Evolutionary conservation across 2,329 filamentous ascomycete genomes (phyloP), one percentile per base, ranked within the genome.

Genomic region (Nemania abortiva): DNA sequence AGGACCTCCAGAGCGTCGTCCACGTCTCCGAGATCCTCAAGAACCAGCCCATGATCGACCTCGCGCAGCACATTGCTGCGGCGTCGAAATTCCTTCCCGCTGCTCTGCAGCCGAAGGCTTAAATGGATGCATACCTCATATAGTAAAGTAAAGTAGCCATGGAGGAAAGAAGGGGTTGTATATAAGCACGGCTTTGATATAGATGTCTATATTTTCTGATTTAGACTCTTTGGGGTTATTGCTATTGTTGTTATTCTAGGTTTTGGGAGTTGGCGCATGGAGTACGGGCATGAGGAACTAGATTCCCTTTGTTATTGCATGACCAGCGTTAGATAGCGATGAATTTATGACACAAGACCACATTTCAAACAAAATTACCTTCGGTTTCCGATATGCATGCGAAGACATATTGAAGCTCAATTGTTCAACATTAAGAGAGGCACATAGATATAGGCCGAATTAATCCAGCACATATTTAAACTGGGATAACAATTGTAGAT

Each of bases 11-110:
- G 68, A 70, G 66, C 59, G 69, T 74, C 7, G 65, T 77, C 39
- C 74, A 74, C 66, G 75, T 77, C 18, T 75, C 72, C 5, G 74
- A 76, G 66, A 74, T 76, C 45, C 66, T 75, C 63, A 72, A 72
- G 63, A 72, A 71, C 52, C 73, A 74, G 52, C 74, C 75, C 47
- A 76, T 77, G 74, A 39, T 74, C 18, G 70, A 76, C 37, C 63
- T 77, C 49, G 75, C 74, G 20, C 68, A 70, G 27, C 66, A 71
- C 58, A 76, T 77, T 50, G 75, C 74, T 61, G 72, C 71, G 50
- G 74, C 75, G 73, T 74, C 74, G 20, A 76, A 75, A 63, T 66
- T 75, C 54, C 55, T 77, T 50, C 74, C 74, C 20, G 71, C 70
- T 50, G 60, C 73, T 27, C 69, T 76, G 22, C 73, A 70, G 47